These are phyloP conservation scores for Neopestalotiopsis rosae DNA, from an alignment of 2,329 filamentous ascomycete species.

Conservation along the genomic window DNA sequence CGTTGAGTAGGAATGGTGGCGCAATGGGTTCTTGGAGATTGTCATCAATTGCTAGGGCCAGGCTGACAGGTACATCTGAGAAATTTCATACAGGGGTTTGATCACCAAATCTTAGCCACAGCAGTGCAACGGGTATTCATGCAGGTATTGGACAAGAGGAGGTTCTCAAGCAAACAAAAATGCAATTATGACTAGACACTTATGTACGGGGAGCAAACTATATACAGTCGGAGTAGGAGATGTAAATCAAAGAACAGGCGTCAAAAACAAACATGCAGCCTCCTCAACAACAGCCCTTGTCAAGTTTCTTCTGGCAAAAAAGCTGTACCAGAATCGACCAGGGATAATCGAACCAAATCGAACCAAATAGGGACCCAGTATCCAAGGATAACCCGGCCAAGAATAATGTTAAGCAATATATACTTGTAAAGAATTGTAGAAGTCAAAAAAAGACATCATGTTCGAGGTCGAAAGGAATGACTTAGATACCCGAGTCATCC, in stretches of 20 bases:
- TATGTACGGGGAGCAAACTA: background rate
- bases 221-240: background rate
- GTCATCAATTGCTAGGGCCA: too few relatives aligned
- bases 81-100: too few relatives aligned
- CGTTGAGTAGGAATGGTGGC: too few relatives aligned
- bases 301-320: background rate
- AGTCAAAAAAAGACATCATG: background rate
- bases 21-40: too few relatives aligned
- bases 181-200: background rate
- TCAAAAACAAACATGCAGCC: background rate
- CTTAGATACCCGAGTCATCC: slow-evolving; percentile 13
- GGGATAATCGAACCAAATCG: background rate
- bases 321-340: background rate
- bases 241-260: background rate
- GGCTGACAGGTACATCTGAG: too few relatives aligned
- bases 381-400: background rate
- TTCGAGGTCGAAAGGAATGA: background rate
- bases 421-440: background rate
- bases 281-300: background rate
- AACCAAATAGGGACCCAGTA: background rate
- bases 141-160: background rate
- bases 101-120: too few relatives aligned
- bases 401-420: background rate
- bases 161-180: background rate
- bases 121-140: background rate